Evolutionary conservation across 1,284 basidiomycete genomes (phyloP).

Genomic region (Heterobasidion parviporum): DNA sequence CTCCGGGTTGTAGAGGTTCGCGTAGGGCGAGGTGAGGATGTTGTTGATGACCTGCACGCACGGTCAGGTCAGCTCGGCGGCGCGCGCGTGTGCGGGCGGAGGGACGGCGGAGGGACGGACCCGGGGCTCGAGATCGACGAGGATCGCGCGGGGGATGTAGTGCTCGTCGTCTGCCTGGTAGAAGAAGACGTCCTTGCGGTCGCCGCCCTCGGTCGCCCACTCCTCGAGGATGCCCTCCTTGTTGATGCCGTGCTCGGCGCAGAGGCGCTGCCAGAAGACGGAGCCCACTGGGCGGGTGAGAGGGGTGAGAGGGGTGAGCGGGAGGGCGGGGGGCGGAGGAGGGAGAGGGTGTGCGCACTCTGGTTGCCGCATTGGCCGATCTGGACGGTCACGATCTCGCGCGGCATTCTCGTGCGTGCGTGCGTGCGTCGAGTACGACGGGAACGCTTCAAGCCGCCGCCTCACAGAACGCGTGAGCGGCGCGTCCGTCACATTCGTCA

Average conservation of each 20-base stretch:
- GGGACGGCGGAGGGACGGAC: conserved; percentile 37
- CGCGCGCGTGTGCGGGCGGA: too few species aligned
- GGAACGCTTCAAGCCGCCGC: neutral
- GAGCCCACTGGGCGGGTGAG: conserved; percentile 59
- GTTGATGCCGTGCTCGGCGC: conserved; percentile 93
- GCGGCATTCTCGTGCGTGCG: conserved; percentile 77
- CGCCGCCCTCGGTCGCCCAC: conserved; percentile 89
- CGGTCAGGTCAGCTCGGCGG: neutral
- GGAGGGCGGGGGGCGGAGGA: neutral
- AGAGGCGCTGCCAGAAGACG: conserved; percentile 93
- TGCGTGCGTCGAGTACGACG: too few species aligned
- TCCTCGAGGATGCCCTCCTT: conserved; percentile 91
- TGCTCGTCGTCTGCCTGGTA: conserved; percentile 99
- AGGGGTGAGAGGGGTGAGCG: neutral
- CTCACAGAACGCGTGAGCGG: neutral
- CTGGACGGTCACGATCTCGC: conserved; percentile 82
- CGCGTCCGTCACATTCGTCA: conserved; percentile 1
- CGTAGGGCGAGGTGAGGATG: conserved; percentile 88
- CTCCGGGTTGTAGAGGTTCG: conserved; percentile 95
- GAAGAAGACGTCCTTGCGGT: conserved; percentile 99
- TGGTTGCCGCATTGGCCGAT: conserved; percentile 96
- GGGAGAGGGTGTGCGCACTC: conserved; percentile 45
- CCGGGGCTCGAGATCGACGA: conserved; percentile 96
- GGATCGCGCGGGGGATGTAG: conserved; percentile 94
- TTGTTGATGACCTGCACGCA: conserved; percentile 86